Base-by-base conservation (phyloP, 352 stramenopile genomes). In the Phytophthora niederhauseri region DNA sequence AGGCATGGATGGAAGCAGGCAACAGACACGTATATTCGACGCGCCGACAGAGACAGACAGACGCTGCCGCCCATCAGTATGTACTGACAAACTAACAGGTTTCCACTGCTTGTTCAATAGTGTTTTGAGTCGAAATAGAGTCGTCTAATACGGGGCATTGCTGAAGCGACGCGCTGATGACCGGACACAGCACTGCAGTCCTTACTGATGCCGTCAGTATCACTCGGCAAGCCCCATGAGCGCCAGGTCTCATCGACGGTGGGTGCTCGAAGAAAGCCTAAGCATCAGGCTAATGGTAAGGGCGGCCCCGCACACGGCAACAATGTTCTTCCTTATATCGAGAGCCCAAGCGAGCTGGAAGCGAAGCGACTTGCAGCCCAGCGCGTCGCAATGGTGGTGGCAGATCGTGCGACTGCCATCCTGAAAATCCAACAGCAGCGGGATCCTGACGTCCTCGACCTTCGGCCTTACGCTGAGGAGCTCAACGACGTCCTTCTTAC, bases 401-500 rank as follows among this genome's bases (percentile, higher is more conserved):
- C 77, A 6, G 34, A 80, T 17, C 80, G 77, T 20, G 81, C 85
- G 9, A 93, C 78, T 28, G 22, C 36, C 22, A 84, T 93, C 9
- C 61, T 93, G 53, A 82, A 73, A 46, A 48, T 69, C 22, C 73
- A 75, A 57, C 48, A 79, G 71, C 65, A 73, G 43, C 71, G n/a
- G 19, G 77, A 91, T 53, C 76, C 80, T 7, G 83, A 92, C 59
- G 81, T 83, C 8, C 71, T 93, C 26, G 78, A 93, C 48, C 60
- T 93, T 22, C 71, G 68, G 12, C 57, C 72, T 41, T 88, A 77
- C 26, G 67, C 78, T 11, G 41, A 49, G 7, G 83, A 85, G 49
- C 67, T 93, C 2, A 72, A 84, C 48, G 85, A 92, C 55, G 70
- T 76, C 24, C 43, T 93, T 52, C 60, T 93, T 50, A 82, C 82